These are phyloP conservation scores for Ceriops tagal DNA, from an alignment of 345 rosid genomes.

Conservation along the genomic window DNA sequence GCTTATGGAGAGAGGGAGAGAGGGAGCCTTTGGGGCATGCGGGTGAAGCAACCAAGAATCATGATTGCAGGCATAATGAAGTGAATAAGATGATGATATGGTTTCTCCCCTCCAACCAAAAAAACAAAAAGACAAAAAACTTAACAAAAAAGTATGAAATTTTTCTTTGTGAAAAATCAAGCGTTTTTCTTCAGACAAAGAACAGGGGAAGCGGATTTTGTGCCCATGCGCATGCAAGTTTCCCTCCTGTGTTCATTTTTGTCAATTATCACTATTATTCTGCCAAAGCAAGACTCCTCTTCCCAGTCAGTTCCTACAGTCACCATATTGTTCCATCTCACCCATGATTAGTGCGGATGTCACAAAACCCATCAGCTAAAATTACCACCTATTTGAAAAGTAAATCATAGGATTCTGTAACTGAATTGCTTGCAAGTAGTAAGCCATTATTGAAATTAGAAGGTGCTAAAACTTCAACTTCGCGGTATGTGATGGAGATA, in stretches of 20 bases:
- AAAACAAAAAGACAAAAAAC: not conserved
- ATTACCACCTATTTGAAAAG: no score
- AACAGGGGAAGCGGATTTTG: conserved; percentile 33
- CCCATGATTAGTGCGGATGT: no score
- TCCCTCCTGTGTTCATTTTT: not conserved
- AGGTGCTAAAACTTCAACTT: no score
- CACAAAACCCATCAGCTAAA: no score
- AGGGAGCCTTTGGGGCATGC: conserved; percentile 55
- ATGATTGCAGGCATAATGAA: conserved; percentile 92
- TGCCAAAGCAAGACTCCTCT: not conserved
- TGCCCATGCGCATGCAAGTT: conserved; percentile 55
- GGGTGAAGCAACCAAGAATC: conserved; percentile 96
- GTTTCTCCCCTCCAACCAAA: not conserved
- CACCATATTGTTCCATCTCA: no score
- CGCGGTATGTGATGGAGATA: no score
- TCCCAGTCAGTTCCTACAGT: not conserved
- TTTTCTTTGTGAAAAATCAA: not conserved
- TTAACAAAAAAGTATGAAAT: not conserved
- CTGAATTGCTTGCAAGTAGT: no score
- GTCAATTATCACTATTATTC: not conserved
- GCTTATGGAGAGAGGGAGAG: not conserved
- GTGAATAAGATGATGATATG: conserved; percentile 32
- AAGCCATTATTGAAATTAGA: no score
- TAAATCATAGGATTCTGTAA: no score
- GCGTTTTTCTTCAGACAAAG: conserved; percentile 32